phyloP scores from a whole-genome alignment of 1,284 basidiomycete species.

The Violaceomyces palustris region DNA sequence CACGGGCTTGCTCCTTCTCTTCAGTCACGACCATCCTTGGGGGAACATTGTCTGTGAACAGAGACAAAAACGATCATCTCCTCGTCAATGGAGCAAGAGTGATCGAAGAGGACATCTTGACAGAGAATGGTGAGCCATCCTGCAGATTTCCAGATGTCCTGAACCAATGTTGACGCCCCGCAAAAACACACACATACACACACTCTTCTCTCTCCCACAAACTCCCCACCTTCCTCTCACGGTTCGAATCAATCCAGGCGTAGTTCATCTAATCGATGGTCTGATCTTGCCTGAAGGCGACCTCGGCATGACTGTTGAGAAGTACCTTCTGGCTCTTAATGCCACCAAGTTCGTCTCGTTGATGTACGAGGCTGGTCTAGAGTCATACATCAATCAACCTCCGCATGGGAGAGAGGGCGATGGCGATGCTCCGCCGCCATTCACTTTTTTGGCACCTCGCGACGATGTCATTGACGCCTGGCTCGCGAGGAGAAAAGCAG shows the following conservation, averaged over 20 bases:
- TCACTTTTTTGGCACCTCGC: slow-evolving; percentile 67
- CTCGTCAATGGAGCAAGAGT: slow-evolving; percentile 19
- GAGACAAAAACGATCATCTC: slow-evolving; percentile 10
- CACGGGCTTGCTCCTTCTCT: slow-evolving; percentile 5
- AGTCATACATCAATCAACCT: slow-evolving; percentile 55
- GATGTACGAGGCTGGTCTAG: slow-evolving; percentile 62
- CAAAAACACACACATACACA: neutral
- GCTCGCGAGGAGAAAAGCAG: slow-evolving; percentile 3
- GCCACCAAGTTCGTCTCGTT: slow-evolving; percentile 87
- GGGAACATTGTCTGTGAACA: slow-evolving; percentile 25
- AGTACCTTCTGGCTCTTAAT: slow-evolving; percentile 80
- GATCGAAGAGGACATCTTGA: slow-evolving; percentile 44
- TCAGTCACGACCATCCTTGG: slow-evolving; percentile 40
- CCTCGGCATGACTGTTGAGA: slow-evolving; percentile 82
- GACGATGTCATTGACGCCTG: slow-evolving; percentile 69
- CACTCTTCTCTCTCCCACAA: no score
- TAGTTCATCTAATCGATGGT: slow-evolving; percentile 79
- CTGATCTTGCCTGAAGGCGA: slow-evolving; percentile 73
- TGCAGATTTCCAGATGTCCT: neutral
- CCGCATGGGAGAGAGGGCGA: slow-evolving; percentile 33
- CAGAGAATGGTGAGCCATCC: slow-evolving; percentile 54
- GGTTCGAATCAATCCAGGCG: no score
- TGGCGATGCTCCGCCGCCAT: no score
- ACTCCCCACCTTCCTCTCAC: no score
- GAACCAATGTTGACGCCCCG: neutral